Percentiles rank a stretch among this genome's conserved stretches.
phyloP scores from a whole-genome alignment of 768 basidiomycete species.

The Lactarius akahatsu region DNA sequence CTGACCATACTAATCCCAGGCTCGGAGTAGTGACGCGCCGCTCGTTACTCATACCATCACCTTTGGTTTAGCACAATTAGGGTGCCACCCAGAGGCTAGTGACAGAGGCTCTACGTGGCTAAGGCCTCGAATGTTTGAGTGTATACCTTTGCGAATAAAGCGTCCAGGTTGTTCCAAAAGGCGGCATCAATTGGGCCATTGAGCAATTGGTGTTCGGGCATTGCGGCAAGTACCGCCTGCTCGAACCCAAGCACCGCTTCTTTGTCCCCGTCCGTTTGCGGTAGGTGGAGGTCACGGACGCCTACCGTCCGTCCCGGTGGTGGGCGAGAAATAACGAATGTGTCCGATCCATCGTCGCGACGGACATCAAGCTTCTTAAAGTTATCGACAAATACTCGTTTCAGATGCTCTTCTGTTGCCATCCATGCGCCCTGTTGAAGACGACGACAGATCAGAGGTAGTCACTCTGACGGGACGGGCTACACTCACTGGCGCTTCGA shows the following conservation, averaged over 20 bases:
- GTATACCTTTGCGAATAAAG: neutral
- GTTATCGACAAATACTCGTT: neutral
- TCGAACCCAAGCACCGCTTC: neutral
- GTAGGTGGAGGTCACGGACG: slow-evolving; percentile 1
- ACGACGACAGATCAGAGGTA: neutral
- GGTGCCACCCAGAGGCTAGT: too few relatives aligned
- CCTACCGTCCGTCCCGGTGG: neutral
- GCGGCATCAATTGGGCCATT: neutral
- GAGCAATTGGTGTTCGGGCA: neutral
- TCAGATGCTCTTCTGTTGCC: neutral
- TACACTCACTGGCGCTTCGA: neutral
- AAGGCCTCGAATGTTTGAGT: neutral
- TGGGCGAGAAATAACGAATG: slow-evolving; percentile 8
- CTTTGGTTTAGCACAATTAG: too few relatives aligned
- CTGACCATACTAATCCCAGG: neutral
- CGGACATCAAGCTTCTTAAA: slow-evolving; percentile 1
- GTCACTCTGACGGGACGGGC: neutral
- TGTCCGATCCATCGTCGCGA: neutral
- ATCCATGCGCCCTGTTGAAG: neutral
- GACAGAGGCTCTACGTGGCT: neutral
- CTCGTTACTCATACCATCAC: too few relatives aligned
- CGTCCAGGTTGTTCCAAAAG: neutral
- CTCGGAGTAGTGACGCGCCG: neutral
- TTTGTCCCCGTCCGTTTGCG: neutral
- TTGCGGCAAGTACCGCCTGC: neutral